Percentiles rank a stretch among this genome's conserved stretches.
phyloP scores from a whole-genome alignment of 176 grass and related monocot species.

The Aegilops tauschii region DNA sequence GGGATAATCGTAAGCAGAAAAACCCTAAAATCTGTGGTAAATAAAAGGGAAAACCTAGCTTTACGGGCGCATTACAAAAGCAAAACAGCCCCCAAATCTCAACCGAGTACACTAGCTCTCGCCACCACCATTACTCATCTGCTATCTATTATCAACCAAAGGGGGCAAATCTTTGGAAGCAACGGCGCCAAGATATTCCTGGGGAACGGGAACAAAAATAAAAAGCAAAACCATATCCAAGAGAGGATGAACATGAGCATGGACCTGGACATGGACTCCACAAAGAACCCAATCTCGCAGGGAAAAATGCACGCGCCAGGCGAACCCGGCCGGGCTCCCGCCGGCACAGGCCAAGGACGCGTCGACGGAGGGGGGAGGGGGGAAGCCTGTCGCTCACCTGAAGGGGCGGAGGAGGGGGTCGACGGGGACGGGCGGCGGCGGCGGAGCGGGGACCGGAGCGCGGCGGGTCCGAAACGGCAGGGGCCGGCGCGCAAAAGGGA shows the following conservation, averaged over 20 bases:
- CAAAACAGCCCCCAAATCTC: not conserved
- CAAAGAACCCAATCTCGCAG: not conserved
- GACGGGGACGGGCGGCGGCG: not conserved
- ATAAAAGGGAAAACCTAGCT: not conserved
- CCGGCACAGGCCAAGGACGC: not conserved
- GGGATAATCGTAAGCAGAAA: not conserved
- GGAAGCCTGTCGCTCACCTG: slow-evolving; percentile 6
- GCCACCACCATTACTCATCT: not conserved
- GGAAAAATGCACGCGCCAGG: not conserved
- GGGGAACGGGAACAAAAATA: too few relatives aligned
- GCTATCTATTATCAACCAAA: not conserved
- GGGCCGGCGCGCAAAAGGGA: not conserved
- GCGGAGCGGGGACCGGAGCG: not conserved
- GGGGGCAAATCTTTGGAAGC: not conserved
- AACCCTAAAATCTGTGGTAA: not conserved
- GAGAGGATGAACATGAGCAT: not conserved
- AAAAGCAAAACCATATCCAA: not conserved
- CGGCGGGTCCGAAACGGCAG: not conserved
- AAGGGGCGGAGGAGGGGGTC: not conserved
- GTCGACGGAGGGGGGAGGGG: not conserved
- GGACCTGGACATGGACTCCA: not conserved
- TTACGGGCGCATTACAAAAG: not conserved
- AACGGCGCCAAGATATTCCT: not conserved
- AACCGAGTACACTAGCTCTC: not conserved
- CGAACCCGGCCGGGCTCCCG: too few relatives aligned